phyloP scores from a whole-genome alignment of 441 rosid genomes.

The Populus tomentosa region DNA sequence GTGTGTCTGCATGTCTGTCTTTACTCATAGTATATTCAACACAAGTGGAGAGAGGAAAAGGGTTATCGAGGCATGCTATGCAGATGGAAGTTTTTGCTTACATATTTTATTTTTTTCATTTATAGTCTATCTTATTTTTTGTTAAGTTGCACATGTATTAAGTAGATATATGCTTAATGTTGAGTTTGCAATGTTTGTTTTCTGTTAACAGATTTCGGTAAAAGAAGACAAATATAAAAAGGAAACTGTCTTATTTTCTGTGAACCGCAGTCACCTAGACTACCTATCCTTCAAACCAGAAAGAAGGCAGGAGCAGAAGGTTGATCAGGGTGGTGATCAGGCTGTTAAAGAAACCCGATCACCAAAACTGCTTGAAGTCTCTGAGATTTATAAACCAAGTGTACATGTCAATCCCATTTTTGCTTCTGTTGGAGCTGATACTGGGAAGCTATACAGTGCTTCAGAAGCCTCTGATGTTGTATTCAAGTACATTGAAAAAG shows the following conservation, averaged over 20 bases:
- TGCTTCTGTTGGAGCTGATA: conserved; percentile 74
- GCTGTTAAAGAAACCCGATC: conserved; percentile 34
- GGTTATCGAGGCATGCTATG: neutral
- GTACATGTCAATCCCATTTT: conserved; percentile 77
- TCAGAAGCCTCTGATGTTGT: conserved; percentile 84
- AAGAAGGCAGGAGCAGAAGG: conserved; percentile 51
- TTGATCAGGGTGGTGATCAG: conserved; percentile 40
- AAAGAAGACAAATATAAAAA: conserved; percentile 91
- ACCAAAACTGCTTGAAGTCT: conserved; percentile 61
- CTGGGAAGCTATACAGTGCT: conserved; percentile 61
- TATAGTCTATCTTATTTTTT: neutral
- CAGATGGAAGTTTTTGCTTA: neutral
- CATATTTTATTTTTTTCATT: neutral
- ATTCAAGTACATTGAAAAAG: conserved; percentile 70
- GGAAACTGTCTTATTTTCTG: conserved; percentile 62
- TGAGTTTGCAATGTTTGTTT: conserved; percentile 10
- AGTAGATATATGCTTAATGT: neutral
- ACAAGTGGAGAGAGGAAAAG: neutral
- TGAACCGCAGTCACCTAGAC: conserved; percentile 63
- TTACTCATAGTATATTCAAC: neutral
- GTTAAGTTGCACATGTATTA: neutral
- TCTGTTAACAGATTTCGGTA: conserved; percentile 50
- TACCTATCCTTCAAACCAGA: conserved; percentile 78
- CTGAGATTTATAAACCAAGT: conserved; percentile 82
- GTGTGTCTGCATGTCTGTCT: neutral